A percentile compares a stretch with the other conserved stretches of the same genome.
Conservation (phyloP, 129 eudicot genomes). For the Helianthus annuus region HanXRQr2.0-SUNRISE NC_035447.2:9140589-9141088, state of each 20-base stretch:
- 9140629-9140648: slow-evolving; percentile 17
- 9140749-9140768: slow-evolving; percentile 97
- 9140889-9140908: slow-evolving; percentile 95
- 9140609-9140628: slow-evolving; percentile 58
- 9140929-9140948: slow-evolving; percentile 87
- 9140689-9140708: slow-evolving; percentile 63
- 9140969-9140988: slow-evolving; percentile 31
- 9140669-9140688: not conserved
- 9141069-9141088: too few species aligned
- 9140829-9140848: not conserved
- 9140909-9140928: slow-evolving; percentile 97
- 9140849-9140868: slow-evolving; percentile 14
- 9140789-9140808: slow-evolving; percentile 23
- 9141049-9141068: too few species aligned
- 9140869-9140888: slow-evolving; percentile 99
- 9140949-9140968: slow-evolving; percentile 95
- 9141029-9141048: too few species aligned
- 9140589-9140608: slow-evolving; percentile 98
- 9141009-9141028: too few species aligned
- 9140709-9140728: slow-evolving; percentile 97
- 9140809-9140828: not conserved
- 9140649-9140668: not conserved
- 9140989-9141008: slow-evolving; percentile 1
- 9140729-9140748: slow-evolving; percentile 85
- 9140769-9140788: slow-evolving; percentile 73